Evolutionary conservation across 2,329 filamentous ascomycete genomes (phyloP), one percentile per base, ranked within the genome.

Genomic region (Sporothrix humicola): DNA sequence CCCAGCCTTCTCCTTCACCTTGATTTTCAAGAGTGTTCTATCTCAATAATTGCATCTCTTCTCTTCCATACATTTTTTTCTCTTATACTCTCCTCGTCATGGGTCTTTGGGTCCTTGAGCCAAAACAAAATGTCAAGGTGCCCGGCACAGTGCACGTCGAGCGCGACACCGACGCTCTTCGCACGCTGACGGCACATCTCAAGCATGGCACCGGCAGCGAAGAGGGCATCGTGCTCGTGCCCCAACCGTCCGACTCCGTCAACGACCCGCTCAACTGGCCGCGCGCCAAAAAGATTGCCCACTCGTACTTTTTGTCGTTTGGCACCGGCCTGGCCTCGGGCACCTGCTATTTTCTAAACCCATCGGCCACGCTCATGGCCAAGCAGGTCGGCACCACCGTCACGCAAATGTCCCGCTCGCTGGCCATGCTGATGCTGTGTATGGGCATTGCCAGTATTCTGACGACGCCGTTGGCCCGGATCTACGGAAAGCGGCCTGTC

Each of bases 401-500:
- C 65, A 81, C 80, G 72, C 74, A 74, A n/a, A 78, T 81, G 17
- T 80, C 81, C 42, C 79, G 77, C 20, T 78, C 79, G n/a, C 77
- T 81, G 2, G 80, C 79, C 52, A 80, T 79, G 74, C 79, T 79
- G 15, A 77, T 81, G 56, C 85, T 95, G 80, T 85, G 98, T 84
- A 90, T 97, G 80, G 89, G 89, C 78, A 88, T 89, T 79, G 89
- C 95, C 81, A 93, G 88, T 80, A 77, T 81, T 72, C 76, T 80
- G 48, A 79, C 79, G 59, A 81, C 80, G 68, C 78, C 73, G 26
- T 77, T 74, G 76, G 79, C 73, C 37, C 77, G 76, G 56, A 77
- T 77, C 37, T 82, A 79, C 74, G 80, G 81, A 10, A 79, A 80
- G 58, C 77, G 80, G 2, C 48, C 66, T 7, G 20, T 81, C 61